A percentile compares a stretch with the other conserved stretches of the same genome.
These are phyloP conservation scores for Malus orientalis DNA, from an alignment of 306 rosid genomes.

Conservation along the genomic window DNA sequence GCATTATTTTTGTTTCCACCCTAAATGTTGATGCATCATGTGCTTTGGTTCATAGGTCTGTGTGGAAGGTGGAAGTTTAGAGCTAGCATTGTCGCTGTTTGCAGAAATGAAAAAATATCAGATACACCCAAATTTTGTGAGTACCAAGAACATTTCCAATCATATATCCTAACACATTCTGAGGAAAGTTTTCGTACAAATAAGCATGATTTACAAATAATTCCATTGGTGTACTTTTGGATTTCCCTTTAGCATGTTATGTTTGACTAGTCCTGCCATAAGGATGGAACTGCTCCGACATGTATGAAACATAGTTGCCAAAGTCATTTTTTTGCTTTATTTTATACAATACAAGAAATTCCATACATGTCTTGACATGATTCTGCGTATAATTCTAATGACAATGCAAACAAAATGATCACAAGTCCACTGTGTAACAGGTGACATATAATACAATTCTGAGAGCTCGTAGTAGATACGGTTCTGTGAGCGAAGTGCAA, in stretches of 20 bases:
- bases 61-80: constrained; percentile 55
- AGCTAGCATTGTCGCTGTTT: constrained; percentile 53
- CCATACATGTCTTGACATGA: neutral
- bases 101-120: constrained; percentile 73
- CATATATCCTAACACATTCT: neutral
- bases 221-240: neutral
- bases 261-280: neutral
- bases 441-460: constrained; percentile 83
- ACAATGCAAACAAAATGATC: neutral
- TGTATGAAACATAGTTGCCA: too few relatives aligned
- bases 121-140: constrained; percentile 73
- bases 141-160: constrained; percentile 12
- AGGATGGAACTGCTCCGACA: too few relatives aligned
- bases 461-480: constrained; percentile 69
- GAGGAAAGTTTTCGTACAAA: neutral
- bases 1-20: neutral
- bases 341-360: too few relatives aligned
- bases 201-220: neutral
- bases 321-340: too few relatives aligned
- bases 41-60: constrained; percentile 61
- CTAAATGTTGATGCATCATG: constrained; percentile 12
- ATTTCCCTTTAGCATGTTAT: too few relatives aligned
- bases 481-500: constrained; percentile 72
- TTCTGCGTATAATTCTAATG: neutral
- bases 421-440: constrained; percentile 25